A percentile compares a stretch with the other conserved stretches of the same genome.
These are phyloP conservation scores for Amphibolis antarctica DNA, from an alignment of 106 monocot genomes.

Conservation along the genomic window DNA sequence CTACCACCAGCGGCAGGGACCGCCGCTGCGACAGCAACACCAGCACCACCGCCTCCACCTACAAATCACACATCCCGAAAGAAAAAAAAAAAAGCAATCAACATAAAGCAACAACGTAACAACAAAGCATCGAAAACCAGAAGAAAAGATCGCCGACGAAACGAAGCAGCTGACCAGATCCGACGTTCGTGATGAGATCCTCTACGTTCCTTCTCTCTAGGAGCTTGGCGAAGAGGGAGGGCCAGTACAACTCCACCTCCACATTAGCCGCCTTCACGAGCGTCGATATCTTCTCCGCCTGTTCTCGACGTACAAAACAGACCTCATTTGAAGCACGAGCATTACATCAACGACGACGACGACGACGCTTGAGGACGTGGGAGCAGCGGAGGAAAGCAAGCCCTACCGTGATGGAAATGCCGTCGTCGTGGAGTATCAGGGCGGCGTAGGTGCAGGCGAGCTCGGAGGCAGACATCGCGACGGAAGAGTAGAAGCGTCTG, in stretches of 20 bases:
- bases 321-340: too few relatives aligned
- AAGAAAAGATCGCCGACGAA: neutral
- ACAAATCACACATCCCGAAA: neutral
- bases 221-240: slow-evolving; percentile 48
- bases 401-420: neutral
- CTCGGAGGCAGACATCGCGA: neutral
- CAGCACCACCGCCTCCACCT: slow-evolving; percentile 40
- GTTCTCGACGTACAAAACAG: too few relatives aligned
- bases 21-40: slow-evolving; percentile 30
- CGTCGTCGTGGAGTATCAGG: slow-evolving; percentile 1
- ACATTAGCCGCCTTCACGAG: slow-evolving; percentile 41
- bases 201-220: slow-evolving; percentile 42
- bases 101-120: neutral
- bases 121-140: neutral
- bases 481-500: too few relatives aligned
- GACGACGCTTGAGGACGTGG: too few relatives aligned
- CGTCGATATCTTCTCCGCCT: slow-evolving; percentile 50
- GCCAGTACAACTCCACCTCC: slow-evolving; percentile 44
- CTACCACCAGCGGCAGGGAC: slow-evolving; percentile 25
- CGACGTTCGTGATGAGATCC: slow-evolving; percentile 42
- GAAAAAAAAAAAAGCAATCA: neutral
- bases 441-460: neutral
- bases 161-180: slow-evolving; percentile 26
- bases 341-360: too few relatives aligned
- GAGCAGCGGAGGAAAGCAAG: too few relatives aligned